Evolutionary conservation across 805 yeast species (phyloP), one percentile per base, ranked within the genome.

Genomic region (Wickerhamiella allomyrinae): DNA sequence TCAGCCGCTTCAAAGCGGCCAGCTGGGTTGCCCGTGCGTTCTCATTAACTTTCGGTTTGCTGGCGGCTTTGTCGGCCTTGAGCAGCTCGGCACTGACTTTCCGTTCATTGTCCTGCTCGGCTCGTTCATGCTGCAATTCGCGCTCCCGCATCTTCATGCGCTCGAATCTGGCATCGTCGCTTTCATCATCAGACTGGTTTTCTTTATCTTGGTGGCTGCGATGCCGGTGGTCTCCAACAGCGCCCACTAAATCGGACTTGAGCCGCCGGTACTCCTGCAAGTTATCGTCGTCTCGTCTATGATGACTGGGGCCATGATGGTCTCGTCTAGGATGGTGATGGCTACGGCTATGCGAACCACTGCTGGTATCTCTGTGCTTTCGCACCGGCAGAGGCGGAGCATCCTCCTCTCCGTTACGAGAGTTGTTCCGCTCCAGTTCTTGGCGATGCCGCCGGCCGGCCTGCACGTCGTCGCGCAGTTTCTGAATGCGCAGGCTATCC

Each of bases 401-500:
- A 3, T 3, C 11, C 5, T 27, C 31, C 8, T 27, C 31, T 4
- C 11, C 31, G 5, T 17, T 14, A n/a, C 14, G 31, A n/a, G 31
- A 27, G 14, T 27, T 27, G 31, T 17, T 27, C 17, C 31, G 31
- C 11, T 27, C 25, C 24, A 20, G 27, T 25, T 34, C 37, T 17
- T 21, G 23, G 25, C 60, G 44, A 8, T 57, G 35, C 29, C 45
- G 47, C 21, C 59, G 41, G 21, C 59, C 58, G n/a, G 51, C 58
- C 27, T 47, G 45, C 22, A 56, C 55, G 35, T 56, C 58, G 22
- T 46, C 46, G 34, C 56, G 59, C 40, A 56, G 43, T 33, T 52
- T 49, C 37, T 49, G 47, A 11, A 59, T 55, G 20, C 59, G 52
- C 14, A 52, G 42, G 27, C 55, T 58, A 43, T 56, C 60, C 40